A percentile compares a stretch with the other conserved stretches of the same genome.
Conservation (phyloP, 257 asterid genomes). For the Coffea eugenioides region DNA sequence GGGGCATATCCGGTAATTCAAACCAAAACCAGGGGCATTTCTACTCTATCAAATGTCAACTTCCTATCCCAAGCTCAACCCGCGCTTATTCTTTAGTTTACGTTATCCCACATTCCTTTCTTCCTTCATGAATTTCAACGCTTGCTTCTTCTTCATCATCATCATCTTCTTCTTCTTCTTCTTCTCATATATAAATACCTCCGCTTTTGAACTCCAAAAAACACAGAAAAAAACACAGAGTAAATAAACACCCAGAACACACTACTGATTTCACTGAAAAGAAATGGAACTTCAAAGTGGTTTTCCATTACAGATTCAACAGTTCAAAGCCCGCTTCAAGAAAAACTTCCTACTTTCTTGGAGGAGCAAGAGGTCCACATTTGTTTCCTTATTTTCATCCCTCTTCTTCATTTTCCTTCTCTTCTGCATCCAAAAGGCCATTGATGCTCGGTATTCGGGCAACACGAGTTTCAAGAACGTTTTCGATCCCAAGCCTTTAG, state of each 20-base stretch:
- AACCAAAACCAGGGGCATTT: background rate
- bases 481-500: constrained; percentile 12
- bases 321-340: constrained; percentile 24
- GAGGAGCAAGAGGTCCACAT: constrained; percentile 25
- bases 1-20: constrained; percentile 11
- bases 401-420: constrained; percentile 27
- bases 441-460: constrained; percentile 17
- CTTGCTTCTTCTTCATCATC: background rate
- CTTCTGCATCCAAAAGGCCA: constrained; percentile 30
- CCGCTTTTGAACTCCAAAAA: background rate
- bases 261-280: background rate
- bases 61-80: background rate
- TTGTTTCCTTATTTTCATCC: constrained; percentile 22
- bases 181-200: no score
- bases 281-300: constrained; percentile 18
- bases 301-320: constrained; percentile 19
- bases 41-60: background rate
- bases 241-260: background rate
- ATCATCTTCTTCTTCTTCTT: background rate
- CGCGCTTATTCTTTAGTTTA: background rate
- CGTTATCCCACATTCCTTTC: background rate
- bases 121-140: no score
- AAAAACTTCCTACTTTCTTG: constrained; percentile 28
- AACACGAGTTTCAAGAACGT: constrained; percentile 17
- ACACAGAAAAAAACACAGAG: background rate